phyloP scores from a whole-genome alignment of 495 filamentous ascomycete genomes.

The Tetracladium marchalianum region DNA sequence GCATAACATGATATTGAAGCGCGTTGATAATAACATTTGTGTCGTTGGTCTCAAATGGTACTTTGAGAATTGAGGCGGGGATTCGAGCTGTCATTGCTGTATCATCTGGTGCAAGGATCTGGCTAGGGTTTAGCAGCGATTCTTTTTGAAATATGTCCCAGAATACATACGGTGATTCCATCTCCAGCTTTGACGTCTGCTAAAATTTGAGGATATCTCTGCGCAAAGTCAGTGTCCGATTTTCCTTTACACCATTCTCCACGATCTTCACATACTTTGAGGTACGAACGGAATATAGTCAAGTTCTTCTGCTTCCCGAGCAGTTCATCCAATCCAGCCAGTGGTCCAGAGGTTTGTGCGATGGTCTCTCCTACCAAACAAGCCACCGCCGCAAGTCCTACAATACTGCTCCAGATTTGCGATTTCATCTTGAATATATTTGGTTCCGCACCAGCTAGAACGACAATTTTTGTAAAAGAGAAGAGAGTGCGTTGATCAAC shows the following conservation, averaged over 20 bases:
- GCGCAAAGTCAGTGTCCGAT: not conserved
- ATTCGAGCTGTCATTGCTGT: slow-evolving; percentile 37
- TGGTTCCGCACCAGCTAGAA: too few relatives aligned
- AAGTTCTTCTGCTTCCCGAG: slow-evolving; percentile 20
- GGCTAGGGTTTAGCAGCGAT: not conserved
- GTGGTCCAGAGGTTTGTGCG: slow-evolving; percentile 9
- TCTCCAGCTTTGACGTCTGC: slow-evolving; percentile 21
- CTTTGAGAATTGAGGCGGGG: slow-evolving; percentile 21
- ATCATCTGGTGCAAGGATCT: slow-evolving; percentile 54
- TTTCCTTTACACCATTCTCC: not conserved
- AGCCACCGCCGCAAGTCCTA: slow-evolving; percentile 1
- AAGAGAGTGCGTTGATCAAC: too few relatives aligned
- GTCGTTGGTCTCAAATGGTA: slow-evolving; percentile 21
- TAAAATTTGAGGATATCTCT: slow-evolving; percentile 28
- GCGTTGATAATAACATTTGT: slow-evolving; percentile 34
- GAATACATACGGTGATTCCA: slow-evolving; percentile 24
- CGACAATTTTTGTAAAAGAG: too few relatives aligned
- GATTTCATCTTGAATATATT: slow-evolving; percentile 7
- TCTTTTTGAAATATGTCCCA: not conserved
- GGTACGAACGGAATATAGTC: slow-evolving; percentile 11
- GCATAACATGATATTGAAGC: slow-evolving; percentile 55
- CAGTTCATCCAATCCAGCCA: slow-evolving; percentile 19
- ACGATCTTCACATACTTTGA: not conserved
- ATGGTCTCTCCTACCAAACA: slow-evolving; percentile 3
- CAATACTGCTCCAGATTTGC: slow-evolving; percentile 5